phyloP scores from a whole-genome alignment of 768 basidiomycete species.

The Pisolithus marmoratus region DNA sequence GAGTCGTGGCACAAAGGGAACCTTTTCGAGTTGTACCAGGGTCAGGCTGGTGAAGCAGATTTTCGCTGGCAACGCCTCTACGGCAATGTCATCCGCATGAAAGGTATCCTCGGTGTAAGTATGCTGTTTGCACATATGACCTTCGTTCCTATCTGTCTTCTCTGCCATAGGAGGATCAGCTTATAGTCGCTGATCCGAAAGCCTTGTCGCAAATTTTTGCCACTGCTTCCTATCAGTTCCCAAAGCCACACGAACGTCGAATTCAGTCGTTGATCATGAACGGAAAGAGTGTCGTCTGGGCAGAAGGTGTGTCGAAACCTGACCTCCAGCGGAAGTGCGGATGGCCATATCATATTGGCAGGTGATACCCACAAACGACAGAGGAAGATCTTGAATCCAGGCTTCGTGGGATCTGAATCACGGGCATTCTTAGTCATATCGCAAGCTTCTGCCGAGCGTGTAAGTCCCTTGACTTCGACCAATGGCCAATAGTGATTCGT shows the following conservation, averaged over 20 bases:
- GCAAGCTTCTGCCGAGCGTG: constrained; percentile 28
- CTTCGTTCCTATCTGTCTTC: constrained; percentile 6
- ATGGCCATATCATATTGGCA: constrained; percentile 4
- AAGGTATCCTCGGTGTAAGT: constrained; percentile 22
- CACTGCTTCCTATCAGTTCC: constrained; percentile 38
- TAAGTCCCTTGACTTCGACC: constrained; percentile 1
- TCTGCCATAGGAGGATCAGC: constrained; percentile 34
- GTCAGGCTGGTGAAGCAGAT: constrained; percentile 20
- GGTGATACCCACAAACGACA: constrained; percentile 49
- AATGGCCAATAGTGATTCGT: not conserved
- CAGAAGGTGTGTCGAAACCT: constrained; percentile 30
- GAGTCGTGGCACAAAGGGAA: constrained; percentile 18
- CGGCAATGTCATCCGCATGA: constrained; percentile 25
- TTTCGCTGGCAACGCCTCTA: constrained; percentile 27
- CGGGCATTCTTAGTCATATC: constrained; percentile 49
- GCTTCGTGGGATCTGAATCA: constrained; percentile 47
- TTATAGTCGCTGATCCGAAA: constrained; percentile 45
- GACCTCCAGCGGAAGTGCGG: constrained; percentile 6
- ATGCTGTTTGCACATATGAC: not conserved
- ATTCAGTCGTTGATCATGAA: constrained; percentile 9
- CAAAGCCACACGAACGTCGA: constrained; percentile 29
- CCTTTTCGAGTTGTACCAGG: constrained; percentile 23
- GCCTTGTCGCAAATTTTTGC: constrained; percentile 36
- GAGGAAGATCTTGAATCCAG: constrained; percentile 48
- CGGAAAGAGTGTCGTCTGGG: constrained; percentile 35